Conservation (phyloP, 257 asterid genomes). For the Salvia hispanica region DNA sequence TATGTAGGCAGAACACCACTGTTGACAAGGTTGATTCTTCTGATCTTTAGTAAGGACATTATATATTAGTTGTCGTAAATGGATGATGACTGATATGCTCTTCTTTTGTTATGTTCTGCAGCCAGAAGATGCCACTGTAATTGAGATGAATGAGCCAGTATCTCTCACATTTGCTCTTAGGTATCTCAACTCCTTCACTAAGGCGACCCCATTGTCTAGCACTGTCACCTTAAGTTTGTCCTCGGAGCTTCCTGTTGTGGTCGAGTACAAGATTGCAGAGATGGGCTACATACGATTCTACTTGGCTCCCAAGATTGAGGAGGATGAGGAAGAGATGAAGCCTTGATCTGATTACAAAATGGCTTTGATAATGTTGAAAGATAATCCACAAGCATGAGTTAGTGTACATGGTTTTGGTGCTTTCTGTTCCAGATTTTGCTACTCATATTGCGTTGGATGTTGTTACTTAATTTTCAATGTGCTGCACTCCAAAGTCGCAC, state of each 20-base stretch:
- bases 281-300: constrained; percentile 86
- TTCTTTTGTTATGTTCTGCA: constrained; percentile 28
- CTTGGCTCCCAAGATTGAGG: constrained; percentile 91
- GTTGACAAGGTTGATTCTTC: constrained; percentile 69
- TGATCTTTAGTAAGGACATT: not conserved
- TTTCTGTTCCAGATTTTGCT: not conserved
- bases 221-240: constrained; percentile 78
- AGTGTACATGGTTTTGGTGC: constrained; percentile 26
- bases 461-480: not conserved
- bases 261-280: constrained; percentile 92
- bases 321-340: constrained; percentile 72
- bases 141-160: constrained; percentile 91
- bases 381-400: not conserved
- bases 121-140: constrained; percentile 81
- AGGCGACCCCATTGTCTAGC: constrained; percentile 73
- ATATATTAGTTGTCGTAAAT: not conserved
- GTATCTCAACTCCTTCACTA: constrained; percentile 78
- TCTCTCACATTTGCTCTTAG: constrained; percentile 76
- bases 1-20: constrained; percentile 85
- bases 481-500: not conserved
- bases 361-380: not conserved
- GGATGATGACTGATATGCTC: constrained; percentile 8
- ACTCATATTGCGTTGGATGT: not conserved
- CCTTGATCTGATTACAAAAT: constrained; percentile 42
- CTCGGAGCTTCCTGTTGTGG: constrained; percentile 84